Evolutionary conservation across 352 stramenopile species (phyloP), one percentile per base, ranked within the genome.

Genomic region (Phytophthora litchii): DNA sequence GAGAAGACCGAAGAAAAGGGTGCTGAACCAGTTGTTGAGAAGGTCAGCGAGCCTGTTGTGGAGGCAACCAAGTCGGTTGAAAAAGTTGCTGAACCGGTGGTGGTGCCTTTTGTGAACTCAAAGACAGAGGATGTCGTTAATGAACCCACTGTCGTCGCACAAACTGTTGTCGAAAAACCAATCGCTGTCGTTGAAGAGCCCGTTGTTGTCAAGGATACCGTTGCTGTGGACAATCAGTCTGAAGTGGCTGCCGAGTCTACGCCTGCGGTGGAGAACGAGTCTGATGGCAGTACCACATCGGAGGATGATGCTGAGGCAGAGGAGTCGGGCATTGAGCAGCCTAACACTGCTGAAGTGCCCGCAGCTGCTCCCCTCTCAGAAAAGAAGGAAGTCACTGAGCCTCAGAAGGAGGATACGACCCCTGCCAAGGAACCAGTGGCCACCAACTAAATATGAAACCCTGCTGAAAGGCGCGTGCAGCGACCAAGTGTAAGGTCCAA

Each of bases 381-480:
- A 36, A 76, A 68, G 25, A 73, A 68, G 45, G 43, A 66, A 25
- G 43, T 16, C 8, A 35, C 20, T 12, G 53, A 63, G 27, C 47
- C 48, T 16, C 19, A 64, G 43, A 52, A 38, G 32, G 46, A 61
- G 34, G 43, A 64, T 45, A 54, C 25, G 37, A 60, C 20, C 16
- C 27, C 36, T 44, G 31, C 34, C 45, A 57, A 64, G 17, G 35
- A 57, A 36, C 41, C 46, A 8, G 53, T 60, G 36, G 41, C 48
- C 47, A 54, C 52, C 41, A 64, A 60, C 58, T 68, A 72, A 72
- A 31, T 72, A 64, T 64, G 42, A 70, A 55, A 44, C n/a, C 50
- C 41, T n/a, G 40, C 38, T 60, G 44, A 58, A 23, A 55, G 40
- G 58, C 50, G 29, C 49, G 43, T 19, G 21, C 31, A 44, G 64